phyloP scores from a whole-genome alignment of 2,329 filamentous ascomycete genomes.

The Raffaelea deltoideospora region DNA sequence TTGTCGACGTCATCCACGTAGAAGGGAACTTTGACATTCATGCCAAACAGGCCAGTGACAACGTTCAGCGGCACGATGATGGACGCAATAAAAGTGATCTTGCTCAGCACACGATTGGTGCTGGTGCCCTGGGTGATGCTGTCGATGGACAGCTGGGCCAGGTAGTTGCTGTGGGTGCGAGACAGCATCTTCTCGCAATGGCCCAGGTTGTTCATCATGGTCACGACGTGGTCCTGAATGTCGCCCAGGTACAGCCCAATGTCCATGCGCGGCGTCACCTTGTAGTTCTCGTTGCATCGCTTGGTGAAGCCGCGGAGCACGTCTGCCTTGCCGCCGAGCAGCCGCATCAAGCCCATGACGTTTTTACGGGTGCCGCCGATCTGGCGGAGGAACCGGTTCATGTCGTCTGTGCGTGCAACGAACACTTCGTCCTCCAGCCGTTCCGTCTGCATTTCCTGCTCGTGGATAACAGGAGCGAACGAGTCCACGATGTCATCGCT shows the following conservation, averaged over 20 bases:
- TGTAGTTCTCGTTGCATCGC: conserved; percentile 95
- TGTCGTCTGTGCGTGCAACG: conserved; percentile 79
- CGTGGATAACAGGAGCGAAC: conserved; percentile 78
- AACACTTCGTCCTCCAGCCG: conserved; percentile 93
- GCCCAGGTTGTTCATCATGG: conserved; percentile 91
- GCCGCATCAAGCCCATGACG: conserved; percentile 81
- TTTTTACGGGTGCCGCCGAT: conserved; percentile 90
- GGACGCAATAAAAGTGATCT: conserved; percentile 87
- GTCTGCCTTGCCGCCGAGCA: conserved; percentile 94
- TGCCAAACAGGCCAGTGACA: conserved; percentile 73
- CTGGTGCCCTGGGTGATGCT: conserved; percentile 77
- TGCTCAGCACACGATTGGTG: conserved; percentile 80
- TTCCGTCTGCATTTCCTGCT: conserved; percentile 79
- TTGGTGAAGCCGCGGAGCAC: conserved; percentile 96
- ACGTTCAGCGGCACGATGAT: conserved; percentile 94
- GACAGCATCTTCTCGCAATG: conserved; percentile 98
- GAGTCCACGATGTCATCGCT: conserved; percentile 95
- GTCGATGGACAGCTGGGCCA: conserved; percentile 86
- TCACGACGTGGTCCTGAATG: conserved; percentile 98
- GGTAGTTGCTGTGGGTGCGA: conserved; percentile 86
- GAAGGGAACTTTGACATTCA: conserved; percentile 71
- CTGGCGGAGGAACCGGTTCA: conserved; percentile 68
- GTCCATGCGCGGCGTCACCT: conserved; percentile 86
- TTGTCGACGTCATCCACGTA: conserved; percentile 25
- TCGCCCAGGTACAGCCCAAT: conserved; percentile 94